These are phyloP conservation scores for Leishmania aethiopica DNA, from an alignment of 208 protist genomes.

Conservation along the genomic window DNA sequence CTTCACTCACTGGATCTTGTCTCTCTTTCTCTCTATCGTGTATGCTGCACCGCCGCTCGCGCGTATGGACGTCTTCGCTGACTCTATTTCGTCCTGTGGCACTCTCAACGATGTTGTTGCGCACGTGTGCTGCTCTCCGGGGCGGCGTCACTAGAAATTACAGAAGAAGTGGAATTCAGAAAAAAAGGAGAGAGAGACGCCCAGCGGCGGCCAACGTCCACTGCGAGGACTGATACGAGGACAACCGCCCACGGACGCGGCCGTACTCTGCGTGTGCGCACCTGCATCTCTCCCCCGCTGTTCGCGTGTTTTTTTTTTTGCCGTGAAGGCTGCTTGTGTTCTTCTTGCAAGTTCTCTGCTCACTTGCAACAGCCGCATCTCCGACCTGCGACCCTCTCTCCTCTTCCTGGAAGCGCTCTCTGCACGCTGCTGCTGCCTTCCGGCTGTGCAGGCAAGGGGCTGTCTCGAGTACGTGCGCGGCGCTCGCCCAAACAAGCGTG, in stretches of 20 bases:
- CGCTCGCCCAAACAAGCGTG: neutral
- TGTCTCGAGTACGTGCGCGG: neutral
- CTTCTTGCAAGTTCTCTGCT: neutral
- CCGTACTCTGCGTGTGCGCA: neutral
- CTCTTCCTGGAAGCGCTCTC: neutral
- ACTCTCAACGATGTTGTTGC: neutral
- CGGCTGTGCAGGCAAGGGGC: neutral
- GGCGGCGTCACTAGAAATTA: neutral
- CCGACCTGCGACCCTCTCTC: neutral
- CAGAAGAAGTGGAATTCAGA: neutral
- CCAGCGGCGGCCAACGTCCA: neutral
- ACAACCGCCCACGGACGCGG: neutral
- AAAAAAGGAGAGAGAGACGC: neutral
- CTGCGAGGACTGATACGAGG: neutral
- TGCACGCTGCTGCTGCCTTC: neutral
- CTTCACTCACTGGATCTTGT: neutral
- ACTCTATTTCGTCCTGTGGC: neutral
- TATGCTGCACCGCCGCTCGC: neutral
- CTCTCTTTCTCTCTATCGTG: neutral
- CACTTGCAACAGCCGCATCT: neutral
- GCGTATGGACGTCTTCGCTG: neutral
- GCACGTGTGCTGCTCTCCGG: neutral
- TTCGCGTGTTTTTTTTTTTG: neutral
- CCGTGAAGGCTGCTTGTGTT: neutral
- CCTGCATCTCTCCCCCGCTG: neutral